Evolutionary conservation across 2,329 filamentous ascomycete species (phyloP).

Genomic region (Colletotrichum nymphaeae): DNA sequence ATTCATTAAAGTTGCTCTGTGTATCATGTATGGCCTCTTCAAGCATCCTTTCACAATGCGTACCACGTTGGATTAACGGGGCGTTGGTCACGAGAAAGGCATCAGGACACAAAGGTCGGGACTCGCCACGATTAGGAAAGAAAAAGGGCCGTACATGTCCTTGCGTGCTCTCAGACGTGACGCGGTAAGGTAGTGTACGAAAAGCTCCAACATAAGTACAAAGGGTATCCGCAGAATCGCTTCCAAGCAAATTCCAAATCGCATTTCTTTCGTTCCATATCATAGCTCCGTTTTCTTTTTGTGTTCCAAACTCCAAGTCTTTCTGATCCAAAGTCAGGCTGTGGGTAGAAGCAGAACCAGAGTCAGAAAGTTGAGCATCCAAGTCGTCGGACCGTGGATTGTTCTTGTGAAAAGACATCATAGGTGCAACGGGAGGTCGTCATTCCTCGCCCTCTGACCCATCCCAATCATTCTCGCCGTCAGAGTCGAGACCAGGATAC

Average conservation of each 20-base stretch:
- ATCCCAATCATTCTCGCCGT: conserved; percentile 8
- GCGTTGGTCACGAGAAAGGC: background rate
- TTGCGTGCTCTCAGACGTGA: background rate
- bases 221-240: background rate
- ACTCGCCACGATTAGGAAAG: background rate
- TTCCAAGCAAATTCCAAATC: background rate
- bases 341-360: background rate
- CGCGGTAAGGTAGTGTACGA: background rate
- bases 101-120: background rate
- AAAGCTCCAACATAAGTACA: background rate
- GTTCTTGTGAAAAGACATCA: background rate
- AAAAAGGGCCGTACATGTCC: background rate
- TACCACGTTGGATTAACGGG: background rate
- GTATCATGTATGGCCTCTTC: background rate
- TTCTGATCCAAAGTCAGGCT: no score
- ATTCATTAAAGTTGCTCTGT: background rate
- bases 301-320: background rate
- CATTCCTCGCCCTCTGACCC: conserved; percentile 1
- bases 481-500: conserved; percentile 20
- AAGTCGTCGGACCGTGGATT: background rate
- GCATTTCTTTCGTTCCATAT: background rate
- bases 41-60: background rate
- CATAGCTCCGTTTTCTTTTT: no score
- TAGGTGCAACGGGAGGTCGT: no score
- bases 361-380: background rate